Conservation (phyloP, 768 basidiomycete species). For the Daedalea quercina region DNA sequence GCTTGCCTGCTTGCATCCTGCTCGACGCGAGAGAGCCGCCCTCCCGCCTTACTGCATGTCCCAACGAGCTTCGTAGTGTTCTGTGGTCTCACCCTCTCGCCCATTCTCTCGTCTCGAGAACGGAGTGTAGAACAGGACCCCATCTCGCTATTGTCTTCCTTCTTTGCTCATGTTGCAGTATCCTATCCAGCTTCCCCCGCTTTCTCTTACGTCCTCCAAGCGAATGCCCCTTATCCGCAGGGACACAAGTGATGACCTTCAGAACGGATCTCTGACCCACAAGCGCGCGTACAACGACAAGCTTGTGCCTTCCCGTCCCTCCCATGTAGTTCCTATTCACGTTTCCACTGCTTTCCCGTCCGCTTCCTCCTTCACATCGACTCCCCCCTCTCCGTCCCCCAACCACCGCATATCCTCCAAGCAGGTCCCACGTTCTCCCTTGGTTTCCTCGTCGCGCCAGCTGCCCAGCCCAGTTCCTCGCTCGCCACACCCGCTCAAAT, state of each 20-base stretch:
- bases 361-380: constrained; percentile 20
- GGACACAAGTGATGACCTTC: constrained; percentile 14
- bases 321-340: constrained; percentile 26
- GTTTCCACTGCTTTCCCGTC: constrained; percentile 24
- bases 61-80: constrained; percentile 16
- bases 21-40: constrained; percentile 9
- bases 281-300: constrained; percentile 15
- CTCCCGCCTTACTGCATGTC: constrained; percentile 24
- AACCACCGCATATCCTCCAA: constrained; percentile 24
- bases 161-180: constrained; percentile 29
- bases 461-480: constrained; percentile 18
- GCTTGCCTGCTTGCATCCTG: constrained; percentile 5
- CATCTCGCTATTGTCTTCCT: constrained; percentile 9
- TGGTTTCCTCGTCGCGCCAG: constrained; percentile 17
- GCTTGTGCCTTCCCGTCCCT: constrained; percentile 13
- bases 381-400: constrained; percentile 29
- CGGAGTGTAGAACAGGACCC: constrained; percentile 13
- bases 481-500: constrained; percentile 17
- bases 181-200: constrained; percentile 26
- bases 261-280: constrained; percentile 14
- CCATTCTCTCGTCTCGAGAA: constrained; percentile 22
- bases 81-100: constrained; percentile 15
- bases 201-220: constrained; percentile 28
- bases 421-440: constrained; percentile 16
- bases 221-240: constrained; percentile 14